Evolutionary conservation across 495 filamentous ascomycete species (phyloP).

Genomic region (Hypoxylon cercidicola): DNA sequence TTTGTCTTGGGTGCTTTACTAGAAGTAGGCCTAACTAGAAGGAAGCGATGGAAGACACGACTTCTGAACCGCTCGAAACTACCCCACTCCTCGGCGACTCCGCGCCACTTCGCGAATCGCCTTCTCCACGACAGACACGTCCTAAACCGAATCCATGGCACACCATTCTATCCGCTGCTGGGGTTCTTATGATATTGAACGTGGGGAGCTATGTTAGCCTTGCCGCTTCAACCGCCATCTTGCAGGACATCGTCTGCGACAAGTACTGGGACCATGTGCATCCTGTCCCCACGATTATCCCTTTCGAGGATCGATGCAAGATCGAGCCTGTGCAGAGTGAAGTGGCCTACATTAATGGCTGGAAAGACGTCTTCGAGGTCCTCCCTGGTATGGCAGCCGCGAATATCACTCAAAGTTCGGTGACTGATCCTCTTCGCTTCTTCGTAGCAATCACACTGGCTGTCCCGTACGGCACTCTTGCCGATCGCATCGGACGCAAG

Average conservation of each 20-base stretch:
- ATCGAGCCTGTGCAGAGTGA: constrained; percentile 57
- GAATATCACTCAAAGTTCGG: background rate
- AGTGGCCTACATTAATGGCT: constrained; percentile 54
- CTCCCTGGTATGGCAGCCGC: constrained; percentile 44
- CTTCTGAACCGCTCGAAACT: too few species aligned
- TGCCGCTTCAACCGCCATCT: constrained; percentile 52
- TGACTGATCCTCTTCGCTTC: background rate
- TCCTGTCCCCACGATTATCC: background rate
- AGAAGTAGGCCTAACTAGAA: too few species aligned
- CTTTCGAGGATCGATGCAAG: constrained; percentile 45
- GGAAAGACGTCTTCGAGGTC: constrained; percentile 53
- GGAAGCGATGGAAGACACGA: too few species aligned
- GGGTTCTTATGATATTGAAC: constrained; percentile 35
- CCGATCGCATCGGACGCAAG: constrained; percentile 59
- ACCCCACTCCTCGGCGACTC: too few species aligned
- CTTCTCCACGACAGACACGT: too few species aligned
- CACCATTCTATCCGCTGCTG: constrained; percentile 21
- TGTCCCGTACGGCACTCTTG: constrained; percentile 58
- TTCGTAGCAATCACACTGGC: constrained; percentile 48
- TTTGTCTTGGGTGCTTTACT: constrained; percentile 5
- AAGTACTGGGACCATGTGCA: constrained; percentile 41
- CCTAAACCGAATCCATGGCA: background rate
- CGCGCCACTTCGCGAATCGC: too few species aligned
- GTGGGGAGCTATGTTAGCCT: constrained; percentile 45
- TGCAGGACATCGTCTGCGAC: constrained; percentile 55